Evolutionary conservation across 2,329 filamentous ascomycete species (phyloP), one percentile per base, ranked within the genome.

Genomic region (Fusarium devonianum): DNA sequence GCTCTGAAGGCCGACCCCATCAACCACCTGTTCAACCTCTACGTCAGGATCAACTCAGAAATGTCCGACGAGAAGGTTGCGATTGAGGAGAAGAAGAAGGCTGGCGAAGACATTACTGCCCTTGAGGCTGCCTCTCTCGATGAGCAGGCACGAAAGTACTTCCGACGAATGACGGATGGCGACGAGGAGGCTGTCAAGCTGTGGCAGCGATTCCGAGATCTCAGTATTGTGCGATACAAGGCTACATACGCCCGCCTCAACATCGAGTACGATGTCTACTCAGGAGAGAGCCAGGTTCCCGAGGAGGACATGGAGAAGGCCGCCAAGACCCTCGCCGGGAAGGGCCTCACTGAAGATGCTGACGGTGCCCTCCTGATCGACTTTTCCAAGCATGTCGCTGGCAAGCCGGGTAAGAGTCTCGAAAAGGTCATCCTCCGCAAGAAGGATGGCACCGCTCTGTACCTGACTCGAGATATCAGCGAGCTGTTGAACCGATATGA

Each of bases 21-120:
- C 67, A 88, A 89, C 70, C 90, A 94, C 69, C 76, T 94, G 8
- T 92, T 87, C 70, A 84, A 92, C 65, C 86, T 94, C 40, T 94
- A 93, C 65, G 89, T 92, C 56, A 82, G 84, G 70, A 90, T 93
- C 70, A 91, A 88, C 71, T 74, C 74, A 49, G 84, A 90, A 37
- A 80, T 87, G 67, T 71, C 76, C 3, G 82, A 78, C 0, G 87
- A 92, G 75, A 86, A 87, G 58, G 86, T 88, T 57, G 69, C 80
- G 50, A 83, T 87, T 17, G 84, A 85, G 62, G 77, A 73, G 30
- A 74, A 79, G 58, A 81, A 82, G 67, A 74, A 76, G 28, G 76
- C 76, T 30, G 78, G 80, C 49, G 75, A 82, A 62, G 80, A 81
- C 37, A 74, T 76, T 4, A 67, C 72, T 13, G 62, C 62, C 2